Evolutionary conservation across 192 early-diverging fungal species (phyloP).

Genomic region (Geranomyces variabilis): DNA sequence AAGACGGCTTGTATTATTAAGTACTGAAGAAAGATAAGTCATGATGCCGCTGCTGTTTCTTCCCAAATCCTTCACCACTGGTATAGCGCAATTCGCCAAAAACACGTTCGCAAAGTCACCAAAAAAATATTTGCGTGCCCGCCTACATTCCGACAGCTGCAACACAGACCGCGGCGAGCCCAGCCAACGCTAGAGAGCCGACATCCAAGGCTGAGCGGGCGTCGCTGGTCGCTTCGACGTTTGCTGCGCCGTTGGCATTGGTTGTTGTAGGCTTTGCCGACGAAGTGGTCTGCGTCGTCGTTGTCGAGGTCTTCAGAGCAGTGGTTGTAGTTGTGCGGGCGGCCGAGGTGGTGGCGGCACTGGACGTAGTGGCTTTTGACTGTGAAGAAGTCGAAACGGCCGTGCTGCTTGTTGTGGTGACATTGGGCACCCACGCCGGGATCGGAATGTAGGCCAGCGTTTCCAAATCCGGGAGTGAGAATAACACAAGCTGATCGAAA

Average conservation of each 20-base stretch:
- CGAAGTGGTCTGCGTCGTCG: not conserved
- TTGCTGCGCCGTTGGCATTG: not conserved
- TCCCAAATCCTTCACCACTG: too few species aligned
- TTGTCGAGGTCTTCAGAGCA: not conserved
- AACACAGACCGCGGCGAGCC: not conserved
- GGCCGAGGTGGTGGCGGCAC: not conserved
- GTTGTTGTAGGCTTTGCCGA: not conserved
- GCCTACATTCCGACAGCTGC: not conserved
- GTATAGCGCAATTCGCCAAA: too few species aligned
- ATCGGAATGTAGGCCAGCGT: slow-evolving; percentile 9
- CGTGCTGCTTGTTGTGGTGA: not conserved
- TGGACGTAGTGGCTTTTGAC: not conserved
- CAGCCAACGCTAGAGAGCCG: not conserved
- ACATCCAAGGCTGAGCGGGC: not conserved
- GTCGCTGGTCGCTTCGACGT: not conserved
- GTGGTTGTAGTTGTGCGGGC: not conserved
- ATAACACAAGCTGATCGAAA: slow-evolving; percentile 26
- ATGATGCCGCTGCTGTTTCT: too few species aligned
- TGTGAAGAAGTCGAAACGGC: not conserved
- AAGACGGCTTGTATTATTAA: too few species aligned
- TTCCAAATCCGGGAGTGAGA: not conserved
- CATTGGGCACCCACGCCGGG: not conserved
- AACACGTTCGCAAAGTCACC: too few species aligned
- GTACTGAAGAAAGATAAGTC: too few species aligned
- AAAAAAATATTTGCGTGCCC: too few species aligned